phyloP scores from a whole-genome alignment of 148 eudicot species.

The Fallopia convolvulus region DNA sequence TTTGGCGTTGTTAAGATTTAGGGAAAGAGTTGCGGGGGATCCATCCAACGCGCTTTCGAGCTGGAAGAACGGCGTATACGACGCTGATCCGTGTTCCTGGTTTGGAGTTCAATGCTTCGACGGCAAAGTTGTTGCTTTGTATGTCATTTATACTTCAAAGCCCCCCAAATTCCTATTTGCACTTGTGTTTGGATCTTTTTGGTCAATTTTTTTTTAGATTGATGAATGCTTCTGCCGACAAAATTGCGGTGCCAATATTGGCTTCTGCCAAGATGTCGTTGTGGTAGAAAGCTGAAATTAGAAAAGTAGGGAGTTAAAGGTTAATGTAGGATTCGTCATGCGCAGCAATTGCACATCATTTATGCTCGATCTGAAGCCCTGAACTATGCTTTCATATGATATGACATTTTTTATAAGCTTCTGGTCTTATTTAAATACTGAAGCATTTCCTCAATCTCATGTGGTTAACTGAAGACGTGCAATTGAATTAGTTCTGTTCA shows the following conservation, averaged over 20 bases:
- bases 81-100: slow-evolving; percentile 54
- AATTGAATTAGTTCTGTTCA: background rate
- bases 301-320: background rate
- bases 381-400: background rate
- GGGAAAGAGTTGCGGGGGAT: slow-evolving; percentile 46
- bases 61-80: slow-evolving; percentile 30
- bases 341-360: background rate
- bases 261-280: background rate
- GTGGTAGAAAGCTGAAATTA: background rate
- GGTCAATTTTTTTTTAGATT: background rate
- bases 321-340: background rate
- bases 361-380: background rate
- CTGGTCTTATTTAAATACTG: background rate
- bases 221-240: background rate
- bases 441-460: background rate
- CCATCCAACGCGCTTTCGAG: slow-evolving; percentile 50
- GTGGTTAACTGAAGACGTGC: background rate
- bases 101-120: slow-evolving; percentile 49
- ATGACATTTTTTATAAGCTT: background rate
- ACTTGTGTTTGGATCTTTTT: background rate
- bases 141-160: slow-evolving; percentile 13
- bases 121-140: slow-evolving; percentile 47
- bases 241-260: background rate
- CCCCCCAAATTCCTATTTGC: background rate
- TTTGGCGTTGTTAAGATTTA: slow-evolving; percentile 47